Base-by-base conservation (phyloP, 495 filamentous ascomycete species). In the Penicillium simplicissimum region DNA sequence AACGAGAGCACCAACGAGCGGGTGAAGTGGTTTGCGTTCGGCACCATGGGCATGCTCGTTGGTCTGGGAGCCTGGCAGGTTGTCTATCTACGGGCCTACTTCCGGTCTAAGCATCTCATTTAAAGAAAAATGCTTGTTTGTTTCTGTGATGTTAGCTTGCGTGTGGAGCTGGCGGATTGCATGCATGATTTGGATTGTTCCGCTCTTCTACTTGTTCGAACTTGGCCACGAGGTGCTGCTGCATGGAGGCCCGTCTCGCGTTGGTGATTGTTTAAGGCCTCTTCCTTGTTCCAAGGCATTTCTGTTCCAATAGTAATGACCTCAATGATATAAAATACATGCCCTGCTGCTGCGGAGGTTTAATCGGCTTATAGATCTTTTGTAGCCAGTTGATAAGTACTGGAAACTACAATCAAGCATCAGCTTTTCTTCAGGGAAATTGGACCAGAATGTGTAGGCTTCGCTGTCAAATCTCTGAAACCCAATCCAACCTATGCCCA, bases 1-100 rank as follows among this genome's bases (percentile, higher is more conserved):
- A 98, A 98, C 77, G 95, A 98, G 86, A 97, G 94, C 81, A 98
- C 95, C 57, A 98, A 98, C 79, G 94, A 92, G 76, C 86, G 95
- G 58, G 95, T 98, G 57, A 98, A 98, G 80, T 98, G 92, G 92
- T 98, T 98, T 75, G 93, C 93, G 1, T 90, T 97, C 74, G 87
- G 88, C 40, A 97, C 95, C 23, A 98, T 97, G 82, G 90, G 90
- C 43, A 91, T 97, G 83, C 81, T 98, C 64, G 84, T 97, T 59
- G 90, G 85, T 25, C 81, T 98, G 63, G 96, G 95, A 67, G 92
- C 83, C 43, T 98, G 95, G 95, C 95, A 98, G 85, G 90, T 98
- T 70, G 86, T 98, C 66, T 98, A 98, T 76, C 81, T 98, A 76
- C 84, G 95, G 77, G 93, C 95, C 69, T 98, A 98, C 82, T 98